Conservation (phyloP, 805 yeast genomes). For the Isabelozyma gotoi region DNA sequence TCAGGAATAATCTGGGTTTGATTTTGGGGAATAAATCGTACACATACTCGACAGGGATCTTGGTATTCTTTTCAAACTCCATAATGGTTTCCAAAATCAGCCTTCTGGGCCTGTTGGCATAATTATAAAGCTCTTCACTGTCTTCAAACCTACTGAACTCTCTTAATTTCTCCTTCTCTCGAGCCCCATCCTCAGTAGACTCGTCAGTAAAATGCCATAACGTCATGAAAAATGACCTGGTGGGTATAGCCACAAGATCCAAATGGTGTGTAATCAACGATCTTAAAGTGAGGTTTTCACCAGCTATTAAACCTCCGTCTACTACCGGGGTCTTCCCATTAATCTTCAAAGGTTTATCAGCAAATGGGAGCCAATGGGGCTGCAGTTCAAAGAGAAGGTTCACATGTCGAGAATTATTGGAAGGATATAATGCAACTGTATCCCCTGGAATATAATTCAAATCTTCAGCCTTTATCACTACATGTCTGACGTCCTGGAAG, state of each 20-base stretch:
- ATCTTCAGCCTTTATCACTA: slow-evolving; percentile 41
- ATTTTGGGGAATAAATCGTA: slow-evolving; percentile 77
- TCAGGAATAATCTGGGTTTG: slow-evolving; percentile 80
- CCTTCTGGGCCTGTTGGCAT: slow-evolving; percentile 91
- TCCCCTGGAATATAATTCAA: slow-evolving; percentile 72
- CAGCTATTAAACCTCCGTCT: slow-evolving; percentile 62
- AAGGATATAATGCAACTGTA: slow-evolving; percentile 72
- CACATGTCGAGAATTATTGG: slow-evolving; percentile 65
- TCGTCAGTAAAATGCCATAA: slow-evolving; percentile 63
- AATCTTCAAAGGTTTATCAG: slow-evolving; percentile 56
- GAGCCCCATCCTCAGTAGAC: slow-evolving; percentile 54
- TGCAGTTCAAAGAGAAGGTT: slow-evolving; percentile 64
- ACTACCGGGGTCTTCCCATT: slow-evolving; percentile 33
- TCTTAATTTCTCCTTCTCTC: slow-evolving; percentile 71
- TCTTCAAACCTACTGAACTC: slow-evolving; percentile 76
- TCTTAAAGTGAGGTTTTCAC: slow-evolving; percentile 58
- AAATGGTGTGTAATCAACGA: slow-evolving; percentile 74
- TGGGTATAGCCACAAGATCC: slow-evolving; percentile 81
- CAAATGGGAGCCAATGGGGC: slow-evolving; percentile 64
- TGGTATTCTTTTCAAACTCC: slow-evolving; percentile 72
- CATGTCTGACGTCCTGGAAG: slow-evolving; percentile 84
- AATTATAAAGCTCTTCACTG: slow-evolving; percentile 80
- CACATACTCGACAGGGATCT: slow-evolving; percentile 71
- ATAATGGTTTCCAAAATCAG: slow-evolving; percentile 79
- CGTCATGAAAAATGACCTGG: slow-evolving; percentile 74